These are phyloP conservation scores for Rhizopogon vesiculosus DNA, from an alignment of 768 basidiomycete species.

Conservation along the genomic window DNA sequence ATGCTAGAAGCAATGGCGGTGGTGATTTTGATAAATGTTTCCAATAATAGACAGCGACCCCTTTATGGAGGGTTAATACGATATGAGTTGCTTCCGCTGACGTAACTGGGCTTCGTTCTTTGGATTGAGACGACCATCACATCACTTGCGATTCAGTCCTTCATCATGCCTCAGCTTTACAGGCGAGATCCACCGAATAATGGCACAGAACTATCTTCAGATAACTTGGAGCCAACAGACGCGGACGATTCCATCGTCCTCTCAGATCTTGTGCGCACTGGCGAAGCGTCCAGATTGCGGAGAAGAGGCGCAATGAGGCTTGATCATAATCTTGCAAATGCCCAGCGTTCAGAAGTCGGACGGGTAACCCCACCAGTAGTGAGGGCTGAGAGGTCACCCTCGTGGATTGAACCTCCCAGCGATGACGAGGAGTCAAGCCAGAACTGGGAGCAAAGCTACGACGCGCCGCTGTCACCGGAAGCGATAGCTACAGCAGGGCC, in stretches of 20 bases:
- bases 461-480: slow-evolving; percentile 17
- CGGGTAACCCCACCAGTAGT: slow-evolving; percentile 21
- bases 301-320: slow-evolving; percentile 69
- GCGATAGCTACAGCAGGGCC: slow-evolving; percentile 9
- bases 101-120: slow-evolving; percentile 2
- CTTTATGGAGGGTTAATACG: not conserved
- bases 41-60: not conserved
- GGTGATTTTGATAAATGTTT: slow-evolving; percentile 42
- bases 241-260: slow-evolving; percentile 67
- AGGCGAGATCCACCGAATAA: slow-evolving; percentile 13
- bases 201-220: slow-evolving; percentile 8
- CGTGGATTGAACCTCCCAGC: slow-evolving; percentile 29
- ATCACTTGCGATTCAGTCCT: slow-evolving; percentile 11
- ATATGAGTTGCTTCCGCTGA: not conserved
- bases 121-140: slow-evolving; percentile 18
- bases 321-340: slow-evolving; percentile 34
- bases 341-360: slow-evolving; percentile 24
- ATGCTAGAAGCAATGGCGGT: slow-evolving; percentile 56
- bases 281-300: slow-evolving; percentile 70
- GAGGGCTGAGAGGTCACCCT: slow-evolving; percentile 23
- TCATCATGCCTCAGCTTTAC: slow-evolving; percentile 27
- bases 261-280: slow-evolving; percentile 69
- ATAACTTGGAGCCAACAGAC: slow-evolving; percentile 34
- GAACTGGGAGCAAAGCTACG: slow-evolving; percentile 29
- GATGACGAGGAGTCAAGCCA: slow-evolving; percentile 27